Evolutionary conservation across 2,329 filamentous ascomycete genomes (phyloP).

Genomic region (Colletotrichum melonis): DNA sequence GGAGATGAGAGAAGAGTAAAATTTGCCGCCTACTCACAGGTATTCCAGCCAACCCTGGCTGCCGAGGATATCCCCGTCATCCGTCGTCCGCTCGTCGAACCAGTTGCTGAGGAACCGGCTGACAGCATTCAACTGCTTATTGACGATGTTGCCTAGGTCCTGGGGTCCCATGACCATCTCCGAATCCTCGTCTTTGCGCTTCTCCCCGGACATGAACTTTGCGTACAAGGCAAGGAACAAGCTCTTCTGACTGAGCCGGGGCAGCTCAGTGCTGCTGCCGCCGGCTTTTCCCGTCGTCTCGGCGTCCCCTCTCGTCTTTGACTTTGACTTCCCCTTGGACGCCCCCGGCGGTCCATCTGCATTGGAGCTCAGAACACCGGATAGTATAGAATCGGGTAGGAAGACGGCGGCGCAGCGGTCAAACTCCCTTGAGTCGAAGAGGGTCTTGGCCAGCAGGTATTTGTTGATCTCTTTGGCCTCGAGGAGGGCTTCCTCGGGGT

Average conservation of each 20-base stretch:
- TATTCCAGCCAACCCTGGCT: constrained; percentile 96
- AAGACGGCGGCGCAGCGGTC: constrained; percentile 94
- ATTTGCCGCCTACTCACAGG: constrained; percentile 57
- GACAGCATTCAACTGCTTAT: constrained; percentile 85
- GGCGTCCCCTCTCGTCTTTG: constrained; percentile 49
- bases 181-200: constrained; percentile 94
- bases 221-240: constrained; percentile 93
- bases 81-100: constrained; percentile 74
- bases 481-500: constrained; percentile 78
- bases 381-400: constrained; percentile 82
- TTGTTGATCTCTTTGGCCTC: constrained; percentile 84
- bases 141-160: constrained; percentile 85
- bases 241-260: constrained; percentile 85
- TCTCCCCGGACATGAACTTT: constrained; percentile 93
- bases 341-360: constrained; percentile 50
- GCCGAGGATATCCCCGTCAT: constrained; percentile 68
- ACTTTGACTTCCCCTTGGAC: constrained; percentile 72
- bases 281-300: constrained; percentile 36
- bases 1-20: background rate
- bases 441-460: constrained; percentile 90
- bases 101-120: constrained; percentile 82
- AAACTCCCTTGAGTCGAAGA: constrained; percentile 95
- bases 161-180: constrained; percentile 97
- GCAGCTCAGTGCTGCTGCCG: constrained; percentile 49
- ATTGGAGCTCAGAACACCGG: constrained; percentile 69